Evolutionary conservation across 2,329 filamentous ascomycete genomes (phyloP), one percentile per base, ranked within the genome.

Genomic region (Cordyceps farinosa): DNA sequence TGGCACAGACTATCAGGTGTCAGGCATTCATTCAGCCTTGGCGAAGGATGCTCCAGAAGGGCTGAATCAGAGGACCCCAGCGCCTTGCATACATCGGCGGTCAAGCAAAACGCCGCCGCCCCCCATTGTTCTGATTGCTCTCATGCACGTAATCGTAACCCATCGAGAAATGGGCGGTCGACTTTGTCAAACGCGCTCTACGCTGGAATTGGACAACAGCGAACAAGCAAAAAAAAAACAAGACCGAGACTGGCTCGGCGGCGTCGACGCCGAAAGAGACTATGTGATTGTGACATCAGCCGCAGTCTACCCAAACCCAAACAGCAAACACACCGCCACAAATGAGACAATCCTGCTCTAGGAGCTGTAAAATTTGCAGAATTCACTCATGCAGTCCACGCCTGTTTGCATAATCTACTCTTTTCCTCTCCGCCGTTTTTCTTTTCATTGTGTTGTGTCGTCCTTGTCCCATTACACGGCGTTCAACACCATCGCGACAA

Each of bases 241-340:
- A 45, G 17, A 22, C 2, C 15, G 29, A 29, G 27, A 38, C 52
- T 40, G 36, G 36, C 42, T 29, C 34, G 17, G 34, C 34, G 17
- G 34, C 36, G 22, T 13, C 38, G 27, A n/a, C 42, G 3, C 17
- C 10, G 38, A 40, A 38, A 54, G 51, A 54, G 38, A 15, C 22
- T 10, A 34, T 56, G 54, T 56, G 54, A 56, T 56, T 56, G 54
- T 56, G 54, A 56, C 54, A 56, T 56, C 54, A 56, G 54, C 54
- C 54, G 54, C 54, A 45, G 40, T 27, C 40, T 32, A n/a, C 8
- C 54, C 17, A 40, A 27, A 22, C 40, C 22, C 54, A 56, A 56
- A 47, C 40, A 56, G 54, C 54, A 56, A 56, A 56, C 54, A 56
- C 54, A 56, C 54, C 54, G 54, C 54, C 54, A 47, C 54, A 11